Percentiles rank a stretch among this genome's conserved stretches.
Conservation (phyloP, 2,329 filamentous ascomycete species). For the Teratosphaeria epicoccoides region DNA sequence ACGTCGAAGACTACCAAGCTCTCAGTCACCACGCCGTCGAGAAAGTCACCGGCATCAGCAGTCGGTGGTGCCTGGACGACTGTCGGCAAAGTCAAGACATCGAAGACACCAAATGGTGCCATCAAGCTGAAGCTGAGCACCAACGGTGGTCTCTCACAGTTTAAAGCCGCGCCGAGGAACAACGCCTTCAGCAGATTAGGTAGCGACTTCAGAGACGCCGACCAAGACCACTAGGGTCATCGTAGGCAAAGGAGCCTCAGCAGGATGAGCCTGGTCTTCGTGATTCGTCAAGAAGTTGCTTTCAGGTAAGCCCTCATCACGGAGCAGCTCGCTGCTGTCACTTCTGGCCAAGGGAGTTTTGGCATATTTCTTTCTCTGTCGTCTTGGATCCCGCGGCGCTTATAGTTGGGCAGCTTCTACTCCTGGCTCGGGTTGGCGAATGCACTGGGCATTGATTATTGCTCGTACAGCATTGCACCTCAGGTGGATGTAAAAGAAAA, state of each 20-base stretch:
- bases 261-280: not conserved
- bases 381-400: not conserved
- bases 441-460: no score
- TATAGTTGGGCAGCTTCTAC: no score
- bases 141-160: conserved; percentile 7
- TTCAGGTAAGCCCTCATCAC: not conserved
- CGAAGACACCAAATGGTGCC: not conserved
- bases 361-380: not conserved
- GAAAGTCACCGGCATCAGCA: not conserved
- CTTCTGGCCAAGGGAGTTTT: not conserved
- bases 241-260: no score
- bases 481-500: no score
- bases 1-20: not conserved
- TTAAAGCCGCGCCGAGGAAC: not conserved
- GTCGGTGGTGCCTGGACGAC: conserved; percentile 3
- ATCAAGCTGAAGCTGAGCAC: conserved; percentile 3
- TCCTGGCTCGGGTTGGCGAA: no score
- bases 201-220: not conserved
- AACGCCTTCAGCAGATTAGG: not conserved
- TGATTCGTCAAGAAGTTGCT: not conserved
- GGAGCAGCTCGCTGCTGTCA: not conserved
- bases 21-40: not conserved
- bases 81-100: conserved; percentile 4
- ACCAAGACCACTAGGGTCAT: not conserved
- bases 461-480: no score